These are phyloP conservation scores for Pseudonitzschia pungens DNA, from an alignment of 108 stramenopile genomes.

Conservation along the genomic window DNA sequence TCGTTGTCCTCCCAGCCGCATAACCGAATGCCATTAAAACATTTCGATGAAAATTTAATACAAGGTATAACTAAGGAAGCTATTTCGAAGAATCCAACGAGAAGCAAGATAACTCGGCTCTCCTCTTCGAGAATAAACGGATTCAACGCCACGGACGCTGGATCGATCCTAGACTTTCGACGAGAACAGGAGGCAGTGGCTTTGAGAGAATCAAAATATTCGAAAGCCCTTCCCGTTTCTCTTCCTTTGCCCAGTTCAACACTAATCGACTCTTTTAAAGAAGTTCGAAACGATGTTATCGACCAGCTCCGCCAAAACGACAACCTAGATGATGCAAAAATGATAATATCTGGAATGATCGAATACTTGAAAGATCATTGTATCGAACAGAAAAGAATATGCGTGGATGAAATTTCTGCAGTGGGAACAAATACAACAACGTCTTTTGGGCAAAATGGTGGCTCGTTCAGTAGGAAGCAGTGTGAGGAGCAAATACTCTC, in stretches of 20 bases:
- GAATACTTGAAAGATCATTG: conserved; percentile 23
- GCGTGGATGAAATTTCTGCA: neutral
- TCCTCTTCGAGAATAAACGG: no score
- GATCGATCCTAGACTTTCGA: neutral
- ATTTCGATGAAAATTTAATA: neutral
- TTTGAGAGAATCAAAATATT: neutral
- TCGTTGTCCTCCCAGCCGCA: conserved; percentile 3
- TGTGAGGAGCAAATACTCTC: neutral
- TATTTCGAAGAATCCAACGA: neutral
- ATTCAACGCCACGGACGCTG: no score
- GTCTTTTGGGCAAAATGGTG: neutral
- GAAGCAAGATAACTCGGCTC: neutral
- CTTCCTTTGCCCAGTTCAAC: neutral
- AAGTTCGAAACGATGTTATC: conserved; percentile 14
- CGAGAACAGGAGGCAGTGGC: neutral
- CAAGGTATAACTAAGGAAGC: neutral
- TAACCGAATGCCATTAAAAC: conserved; percentile 4
- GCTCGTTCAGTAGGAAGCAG: neutral
- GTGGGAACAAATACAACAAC: neutral
- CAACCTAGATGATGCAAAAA: conserved; percentile 21
- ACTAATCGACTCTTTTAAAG: neutral
- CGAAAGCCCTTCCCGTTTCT: neutral
- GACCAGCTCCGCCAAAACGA: conserved; percentile 11
- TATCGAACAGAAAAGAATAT: neutral
- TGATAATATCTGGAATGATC: conserved; percentile 21